A percentile compares a stretch with the other conserved stretches of the same genome.
phyloP scores from a whole-genome alignment of 108 stramenopile genomes.

The Poteriospumella lacustris region DNA sequence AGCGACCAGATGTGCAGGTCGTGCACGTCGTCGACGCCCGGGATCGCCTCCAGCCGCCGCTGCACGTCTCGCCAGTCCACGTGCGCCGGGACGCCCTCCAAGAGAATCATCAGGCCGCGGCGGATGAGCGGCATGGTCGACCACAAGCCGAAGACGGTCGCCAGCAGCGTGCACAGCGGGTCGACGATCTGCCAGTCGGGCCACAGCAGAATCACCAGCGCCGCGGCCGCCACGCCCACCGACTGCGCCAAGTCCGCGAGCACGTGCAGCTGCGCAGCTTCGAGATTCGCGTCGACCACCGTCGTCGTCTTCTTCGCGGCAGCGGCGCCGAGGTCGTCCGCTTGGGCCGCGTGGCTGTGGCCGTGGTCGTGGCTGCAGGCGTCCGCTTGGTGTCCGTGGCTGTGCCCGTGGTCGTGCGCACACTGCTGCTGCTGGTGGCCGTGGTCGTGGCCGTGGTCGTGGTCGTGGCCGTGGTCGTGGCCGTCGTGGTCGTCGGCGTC shows the following conservation, averaged over 20 bases:
- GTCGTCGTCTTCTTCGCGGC: too few species aligned
- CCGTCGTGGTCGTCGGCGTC: background rate
- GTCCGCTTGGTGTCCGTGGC: background rate
- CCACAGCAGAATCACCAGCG: background rate
- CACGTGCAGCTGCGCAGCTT: slow-evolving; percentile 16
- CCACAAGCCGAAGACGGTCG: background rate
- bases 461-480: background rate
- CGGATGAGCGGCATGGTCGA: background rate
- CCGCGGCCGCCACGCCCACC: background rate
- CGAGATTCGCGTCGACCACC: background rate
- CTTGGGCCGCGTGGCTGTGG: background rate
- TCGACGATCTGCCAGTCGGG: background rate
- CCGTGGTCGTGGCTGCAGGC: background rate
- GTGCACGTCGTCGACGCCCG: background rate
- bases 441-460: slow-evolving; percentile 3
- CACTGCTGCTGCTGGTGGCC: background rate
- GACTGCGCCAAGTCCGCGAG: background rate
- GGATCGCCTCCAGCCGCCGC: background rate
- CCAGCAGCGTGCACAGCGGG: background rate
- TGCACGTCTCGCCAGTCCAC: background rate
- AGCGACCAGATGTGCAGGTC: slow-evolving; percentile 21
- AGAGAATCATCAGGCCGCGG: slow-evolving; percentile 2
- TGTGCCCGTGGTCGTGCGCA: slow-evolving; percentile 11
- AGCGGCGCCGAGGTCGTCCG: background rate
- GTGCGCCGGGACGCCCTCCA: slow-evolving; percentile 2